phyloP scores from a whole-genome alignment of 768 basidiomycete genomes.

The Suillus weaverae region DNA sequence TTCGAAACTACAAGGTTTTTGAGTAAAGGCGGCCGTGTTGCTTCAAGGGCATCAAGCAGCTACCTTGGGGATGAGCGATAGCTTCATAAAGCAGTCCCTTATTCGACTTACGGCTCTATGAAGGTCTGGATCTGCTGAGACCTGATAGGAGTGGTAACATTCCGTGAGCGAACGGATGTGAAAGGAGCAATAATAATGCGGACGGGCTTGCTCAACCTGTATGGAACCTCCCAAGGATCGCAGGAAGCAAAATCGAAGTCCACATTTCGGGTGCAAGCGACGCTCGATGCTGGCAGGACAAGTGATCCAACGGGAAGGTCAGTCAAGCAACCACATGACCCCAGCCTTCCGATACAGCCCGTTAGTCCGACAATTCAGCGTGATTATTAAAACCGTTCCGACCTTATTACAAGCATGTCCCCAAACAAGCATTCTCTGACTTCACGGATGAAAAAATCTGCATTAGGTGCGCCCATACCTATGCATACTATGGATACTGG shows the following conservation, averaged over 20 bases:
- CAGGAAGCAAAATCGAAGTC: constrained; percentile 69
- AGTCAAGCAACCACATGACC: constrained; percentile 74
- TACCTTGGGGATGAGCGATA: constrained; percentile 25
- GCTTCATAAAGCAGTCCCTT: neutral
- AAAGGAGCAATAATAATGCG: constrained; percentile 12
- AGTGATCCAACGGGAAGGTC: constrained; percentile 74
- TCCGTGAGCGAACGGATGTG: constrained; percentile 9
- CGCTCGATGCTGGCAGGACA: constrained; percentile 66
- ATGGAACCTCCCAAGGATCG: constrained; percentile 44
- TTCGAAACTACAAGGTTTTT: constrained; percentile 39
- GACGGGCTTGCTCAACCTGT: constrained; percentile 69
- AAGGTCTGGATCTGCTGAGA: constrained; percentile 57
- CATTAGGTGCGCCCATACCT: constrained; percentile 82
- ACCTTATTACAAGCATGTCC: constrained; percentile 55
- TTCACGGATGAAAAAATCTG: constrained; percentile 85
- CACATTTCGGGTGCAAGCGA: constrained; percentile 72
- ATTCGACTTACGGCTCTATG: constrained; percentile 45
- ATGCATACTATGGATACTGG: constrained; percentile 77
- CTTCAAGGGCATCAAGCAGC: constrained; percentile 47
- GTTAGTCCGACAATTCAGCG: constrained; percentile 5
- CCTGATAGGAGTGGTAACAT: constrained; percentile 35
- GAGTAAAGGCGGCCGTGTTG: constrained; percentile 42
- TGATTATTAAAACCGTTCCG: constrained; percentile 8
- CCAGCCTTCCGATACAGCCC: constrained; percentile 50
- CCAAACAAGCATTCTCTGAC: constrained; percentile 71